Percentiles rank a stretch among this genome's conserved stretches.
Conservation (phyloP, 2,329 filamentous ascomycete species). For the Chaetothyriales sp. region DNA sequence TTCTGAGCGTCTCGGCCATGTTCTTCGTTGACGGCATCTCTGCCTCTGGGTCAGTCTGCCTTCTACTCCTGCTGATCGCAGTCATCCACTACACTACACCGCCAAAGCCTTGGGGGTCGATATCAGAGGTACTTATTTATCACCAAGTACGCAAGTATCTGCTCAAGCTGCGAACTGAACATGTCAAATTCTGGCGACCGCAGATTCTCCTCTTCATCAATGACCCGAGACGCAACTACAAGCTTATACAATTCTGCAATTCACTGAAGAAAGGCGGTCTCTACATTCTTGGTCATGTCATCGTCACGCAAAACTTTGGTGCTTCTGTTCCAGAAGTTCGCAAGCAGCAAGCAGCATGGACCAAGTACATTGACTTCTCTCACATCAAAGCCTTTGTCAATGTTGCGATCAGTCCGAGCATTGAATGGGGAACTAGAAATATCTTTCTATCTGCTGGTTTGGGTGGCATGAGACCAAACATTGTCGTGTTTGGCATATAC, state of each 20-base stretch:
- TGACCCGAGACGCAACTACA: constrained; percentile 64
- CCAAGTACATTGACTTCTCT: constrained; percentile 72
- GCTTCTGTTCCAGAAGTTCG: constrained; percentile 66
- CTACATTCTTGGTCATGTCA: constrained; percentile 76
- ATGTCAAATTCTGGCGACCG: constrained; percentile 87
- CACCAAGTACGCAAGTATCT: constrained; percentile 79
- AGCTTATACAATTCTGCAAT: constrained; percentile 81
- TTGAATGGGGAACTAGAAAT: constrained; percentile 75
- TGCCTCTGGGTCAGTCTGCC: constrained; percentile 56
- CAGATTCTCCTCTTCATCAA: constrained; percentile 76
- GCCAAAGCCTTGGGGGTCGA: constrained; percentile 68
- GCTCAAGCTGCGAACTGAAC: constrained; percentile 66
- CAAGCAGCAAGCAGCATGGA: constrained; percentile 67
- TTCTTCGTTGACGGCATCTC: constrained; percentile 79
- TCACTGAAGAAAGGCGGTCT: constrained; percentile 75
- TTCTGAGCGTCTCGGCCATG: constrained; percentile 70
- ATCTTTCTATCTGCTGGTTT: constrained; percentile 66
- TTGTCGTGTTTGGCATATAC: constrained; percentile 66
- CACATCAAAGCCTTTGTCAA: constrained; percentile 83
- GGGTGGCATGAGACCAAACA: constrained; percentile 79
- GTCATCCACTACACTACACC: constrained; percentile 74
- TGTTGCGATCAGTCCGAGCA: constrained; percentile 63
- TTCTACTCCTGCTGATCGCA: constrained; percentile 63
- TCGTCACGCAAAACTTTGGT: constrained; percentile 70
- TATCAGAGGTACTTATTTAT: constrained; percentile 79